Conservation (phyloP, 176 grass and related monocot species). For the Carex littledalei region DNA sequence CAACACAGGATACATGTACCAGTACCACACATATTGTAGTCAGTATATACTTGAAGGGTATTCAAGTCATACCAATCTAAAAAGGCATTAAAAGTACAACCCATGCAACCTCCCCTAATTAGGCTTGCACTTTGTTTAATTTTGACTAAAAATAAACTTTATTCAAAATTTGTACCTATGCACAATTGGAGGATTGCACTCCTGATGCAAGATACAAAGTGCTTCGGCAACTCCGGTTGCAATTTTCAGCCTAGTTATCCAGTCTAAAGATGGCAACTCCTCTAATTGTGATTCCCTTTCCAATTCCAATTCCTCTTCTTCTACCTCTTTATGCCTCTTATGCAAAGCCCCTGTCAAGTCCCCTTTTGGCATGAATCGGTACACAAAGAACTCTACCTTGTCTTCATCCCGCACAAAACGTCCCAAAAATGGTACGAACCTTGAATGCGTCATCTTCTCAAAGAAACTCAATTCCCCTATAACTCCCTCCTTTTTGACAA, state of each 20-base stretch:
- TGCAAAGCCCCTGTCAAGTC: constrained; percentile 69
- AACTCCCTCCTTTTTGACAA: constrained; percentile 29
- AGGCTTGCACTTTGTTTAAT: neutral
- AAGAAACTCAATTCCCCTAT: constrained; percentile 47
- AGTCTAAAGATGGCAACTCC: constrained; percentile 65
- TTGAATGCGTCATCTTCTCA: constrained; percentile 34
- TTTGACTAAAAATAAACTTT: neutral
- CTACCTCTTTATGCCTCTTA: constrained; percentile 32
- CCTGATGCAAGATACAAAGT: constrained; percentile 82
- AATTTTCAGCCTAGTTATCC: constrained; percentile 95
- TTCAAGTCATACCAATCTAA: neutral
- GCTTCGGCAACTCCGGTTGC: constrained; percentile 71
- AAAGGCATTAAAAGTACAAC: neutral
- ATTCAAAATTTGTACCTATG: constrained; percentile 46
- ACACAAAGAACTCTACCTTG: constrained; percentile 54
- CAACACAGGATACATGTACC: constrained; percentile 11
- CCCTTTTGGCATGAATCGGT: constrained; percentile 66
- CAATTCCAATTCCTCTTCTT: constrained; percentile 1
- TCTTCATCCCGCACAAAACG: constrained; percentile 40
- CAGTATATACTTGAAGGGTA: neutral
- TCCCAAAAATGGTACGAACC: constrained; percentile 67
- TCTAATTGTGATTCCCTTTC: constrained; percentile 19
- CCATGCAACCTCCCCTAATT: neutral
- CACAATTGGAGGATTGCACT: constrained; percentile 67
- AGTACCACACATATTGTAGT: constrained; percentile 8